Conservation (phyloP, 495 filamentous ascomycete species). For the Pseudevernia furfuracea region DNA sequence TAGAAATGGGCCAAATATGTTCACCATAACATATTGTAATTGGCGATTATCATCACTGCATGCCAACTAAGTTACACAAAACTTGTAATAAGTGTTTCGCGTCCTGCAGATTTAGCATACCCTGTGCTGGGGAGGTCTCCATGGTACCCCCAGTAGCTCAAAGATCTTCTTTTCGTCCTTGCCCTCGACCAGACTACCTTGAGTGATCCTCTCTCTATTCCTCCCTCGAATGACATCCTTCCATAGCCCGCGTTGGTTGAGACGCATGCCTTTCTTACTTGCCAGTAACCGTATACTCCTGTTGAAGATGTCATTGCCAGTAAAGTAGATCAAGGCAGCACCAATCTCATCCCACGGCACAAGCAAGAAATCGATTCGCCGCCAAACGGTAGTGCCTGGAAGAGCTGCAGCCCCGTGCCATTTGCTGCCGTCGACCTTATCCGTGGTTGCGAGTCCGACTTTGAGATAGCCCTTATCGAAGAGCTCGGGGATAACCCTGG, state of each 20-base stretch:
- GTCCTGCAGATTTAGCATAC: constrained; percentile 49
- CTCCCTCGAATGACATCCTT: constrained; percentile 60
- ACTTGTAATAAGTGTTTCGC: neutral
- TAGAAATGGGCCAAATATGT: neutral
- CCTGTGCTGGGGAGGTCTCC: constrained; percentile 73
- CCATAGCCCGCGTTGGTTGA: constrained; percentile 83
- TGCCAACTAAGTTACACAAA: neutral
- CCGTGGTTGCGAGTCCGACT: constrained; percentile 41
- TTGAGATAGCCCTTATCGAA: constrained; percentile 54
- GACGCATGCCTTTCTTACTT: constrained; percentile 71
- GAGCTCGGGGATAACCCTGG: constrained; percentile 56
- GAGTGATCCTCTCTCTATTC: constrained; percentile 55
- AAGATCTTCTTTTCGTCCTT: constrained; percentile 79
- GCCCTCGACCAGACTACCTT: constrained; percentile 67
- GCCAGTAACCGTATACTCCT: constrained; percentile 77
- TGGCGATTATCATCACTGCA: neutral
- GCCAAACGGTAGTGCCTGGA: constrained; percentile 48
- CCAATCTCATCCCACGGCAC: constrained; percentile 77
- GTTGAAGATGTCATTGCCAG: constrained; percentile 96
- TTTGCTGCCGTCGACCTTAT: constrained; percentile 51
- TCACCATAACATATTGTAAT: neutral
- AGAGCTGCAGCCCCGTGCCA: constrained; percentile 84
- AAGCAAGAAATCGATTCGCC: constrained; percentile 79
- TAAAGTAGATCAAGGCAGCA: constrained; percentile 90
- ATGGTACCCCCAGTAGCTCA: constrained; percentile 75